These are phyloP conservation scores for Sporisorium reilianum DNA, from an alignment of 1,284 basidiomycete species.

Conservation along the genomic window DNA sequence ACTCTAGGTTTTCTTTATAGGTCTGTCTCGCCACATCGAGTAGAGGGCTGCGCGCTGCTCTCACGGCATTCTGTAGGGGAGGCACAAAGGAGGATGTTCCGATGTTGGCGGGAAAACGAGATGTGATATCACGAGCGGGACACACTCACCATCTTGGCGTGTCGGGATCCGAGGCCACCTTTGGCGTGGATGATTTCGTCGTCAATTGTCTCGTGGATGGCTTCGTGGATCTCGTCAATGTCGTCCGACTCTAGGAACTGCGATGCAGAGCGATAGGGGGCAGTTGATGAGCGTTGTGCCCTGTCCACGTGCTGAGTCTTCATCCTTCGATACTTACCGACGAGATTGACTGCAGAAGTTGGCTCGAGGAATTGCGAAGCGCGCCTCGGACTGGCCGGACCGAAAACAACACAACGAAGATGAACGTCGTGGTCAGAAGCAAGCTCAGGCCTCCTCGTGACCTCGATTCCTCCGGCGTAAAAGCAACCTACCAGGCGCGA, in stretches of 20 bases:
- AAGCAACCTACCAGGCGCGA: slow-evolving; percentile 31
- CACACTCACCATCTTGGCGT: slow-evolving; percentile 32
- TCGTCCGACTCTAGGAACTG: slow-evolving; percentile 81
- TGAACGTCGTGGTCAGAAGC: neutral
- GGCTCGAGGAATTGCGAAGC: slow-evolving; percentile 75
- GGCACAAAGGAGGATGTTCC: neutral
- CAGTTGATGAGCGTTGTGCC: neutral
- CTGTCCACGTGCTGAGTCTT: too few relatives aligned
- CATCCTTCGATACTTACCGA: slow-evolving; percentile 73
- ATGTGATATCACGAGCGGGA: neutral
- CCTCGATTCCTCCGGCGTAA: neutral
- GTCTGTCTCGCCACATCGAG: slow-evolving; percentile 93
- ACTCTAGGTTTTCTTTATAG: slow-evolving; percentile 81
- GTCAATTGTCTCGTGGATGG: slow-evolving; percentile 78
- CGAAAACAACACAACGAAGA: neutral
- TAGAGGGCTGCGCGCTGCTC: slow-evolving; percentile 81
- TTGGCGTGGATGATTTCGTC: slow-evolving; percentile 72
- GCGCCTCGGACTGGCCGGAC: slow-evolving; percentile 73
- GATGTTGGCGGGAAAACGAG: neutral
- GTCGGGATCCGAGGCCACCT: slow-evolving; percentile 28
- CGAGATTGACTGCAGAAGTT: slow-evolving; percentile 76
- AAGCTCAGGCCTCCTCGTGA: neutral
- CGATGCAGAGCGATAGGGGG: neutral
- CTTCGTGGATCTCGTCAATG: slow-evolving; percentile 75
- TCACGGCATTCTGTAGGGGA: slow-evolving; percentile 77